These are phyloP conservation scores for Arthrobotrys sphaeroides DNA, from an alignment of 2,329 filamentous ascomycete genomes.

Conservation along the genomic window DNA sequence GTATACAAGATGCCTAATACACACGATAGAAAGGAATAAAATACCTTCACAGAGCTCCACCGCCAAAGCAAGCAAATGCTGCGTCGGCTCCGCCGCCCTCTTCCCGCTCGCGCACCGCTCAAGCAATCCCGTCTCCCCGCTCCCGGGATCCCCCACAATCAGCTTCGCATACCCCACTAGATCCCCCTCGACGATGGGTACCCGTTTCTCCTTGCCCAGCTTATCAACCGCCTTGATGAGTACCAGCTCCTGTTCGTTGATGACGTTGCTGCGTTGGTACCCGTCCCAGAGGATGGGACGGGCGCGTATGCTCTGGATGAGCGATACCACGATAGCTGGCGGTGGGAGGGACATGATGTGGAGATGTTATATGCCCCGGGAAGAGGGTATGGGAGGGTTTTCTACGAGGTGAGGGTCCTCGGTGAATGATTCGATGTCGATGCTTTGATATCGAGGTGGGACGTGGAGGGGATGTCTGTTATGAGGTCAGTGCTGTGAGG, in stretches of 20 bases:
- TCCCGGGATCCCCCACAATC: constrained; percentile 72
- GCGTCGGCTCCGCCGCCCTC: constrained; percentile 85
- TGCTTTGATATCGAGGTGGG: neutral
- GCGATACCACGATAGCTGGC: constrained; percentile 40
- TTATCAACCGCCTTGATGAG: constrained; percentile 98
- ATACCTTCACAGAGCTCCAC: constrained; percentile 86
- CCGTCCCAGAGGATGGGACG: constrained; percentile 98
- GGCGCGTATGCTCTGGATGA: constrained; percentile 79
- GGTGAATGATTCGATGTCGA: too few relatives aligned
- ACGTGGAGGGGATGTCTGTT: constrained; percentile 7
- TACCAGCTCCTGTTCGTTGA: constrained; percentile 91
- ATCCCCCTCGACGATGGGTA: constrained; percentile 81
- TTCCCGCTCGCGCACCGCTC: constrained; percentile 84
- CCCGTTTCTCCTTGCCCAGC: constrained; percentile 88
- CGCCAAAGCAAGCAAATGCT: constrained; percentile 91
- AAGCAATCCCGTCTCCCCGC: constrained; percentile 75
- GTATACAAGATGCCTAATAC: neutral
- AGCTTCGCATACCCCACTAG: constrained; percentile 80
- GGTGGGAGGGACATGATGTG: constrained; percentile 44
- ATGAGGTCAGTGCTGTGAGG: constrained; percentile 18
- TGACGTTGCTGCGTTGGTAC: constrained; percentile 88
- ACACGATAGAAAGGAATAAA: constrained; percentile 55
- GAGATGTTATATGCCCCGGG: neutral
- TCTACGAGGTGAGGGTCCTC: neutral
- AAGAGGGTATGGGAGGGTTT: too few relatives aligned